Base-by-base conservation (phyloP, 2,329 filamentous ascomycete species). In the Fonsecaea erecta region DNA sequence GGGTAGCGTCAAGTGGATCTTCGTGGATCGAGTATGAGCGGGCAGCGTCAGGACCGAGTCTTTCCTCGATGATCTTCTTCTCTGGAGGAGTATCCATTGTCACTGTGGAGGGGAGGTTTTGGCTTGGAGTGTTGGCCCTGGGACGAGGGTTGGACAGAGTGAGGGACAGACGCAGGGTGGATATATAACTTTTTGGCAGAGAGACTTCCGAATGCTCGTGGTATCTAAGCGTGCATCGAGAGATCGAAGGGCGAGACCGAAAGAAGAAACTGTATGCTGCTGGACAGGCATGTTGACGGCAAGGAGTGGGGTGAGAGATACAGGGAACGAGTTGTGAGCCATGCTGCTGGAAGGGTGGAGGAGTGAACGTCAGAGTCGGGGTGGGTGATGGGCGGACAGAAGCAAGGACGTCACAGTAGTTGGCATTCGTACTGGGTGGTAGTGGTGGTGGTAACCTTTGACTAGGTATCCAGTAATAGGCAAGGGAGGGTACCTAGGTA, bases 1-100 rank as follows among this genome's bases (percentile, higher is more conserved):
- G 64, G n/a, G 63, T 66, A 26, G 65, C 65, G 37, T 67, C 68
- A 24, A 70, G 63, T 12, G 63, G 48, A 52, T 56, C 60, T 21
- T 55, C 52, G 40, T 68, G 66, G n/a, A 66, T 48, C 12, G 66
- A 68, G 4, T 51, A 34, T 11, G 43, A 52, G 37, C 66, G 66
- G 9, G 55, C 55, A 11, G 53, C 55, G 18, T 68, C 63, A 3
- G 63, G 30, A 4, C 51, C 43, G 26, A 60, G 51, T 26, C 32
- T 59, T 32, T 68, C 60, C 11, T 61, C 56, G 40, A 66, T 55
- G 26, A 34, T 52, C 53, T 68, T 64, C 53, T 68, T 60, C 32
- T 63, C 61, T 18, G 60, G 48, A 37, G 62, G 48, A 37, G 62
- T 63, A 28, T 52, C 57, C 52, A 62, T 65, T 24, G 40, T 57